These are phyloP conservation scores for Fonsecaea multimorphosa DNA, from an alignment of 2,329 filamentous ascomycete genomes.

Conservation along the genomic window DNA sequence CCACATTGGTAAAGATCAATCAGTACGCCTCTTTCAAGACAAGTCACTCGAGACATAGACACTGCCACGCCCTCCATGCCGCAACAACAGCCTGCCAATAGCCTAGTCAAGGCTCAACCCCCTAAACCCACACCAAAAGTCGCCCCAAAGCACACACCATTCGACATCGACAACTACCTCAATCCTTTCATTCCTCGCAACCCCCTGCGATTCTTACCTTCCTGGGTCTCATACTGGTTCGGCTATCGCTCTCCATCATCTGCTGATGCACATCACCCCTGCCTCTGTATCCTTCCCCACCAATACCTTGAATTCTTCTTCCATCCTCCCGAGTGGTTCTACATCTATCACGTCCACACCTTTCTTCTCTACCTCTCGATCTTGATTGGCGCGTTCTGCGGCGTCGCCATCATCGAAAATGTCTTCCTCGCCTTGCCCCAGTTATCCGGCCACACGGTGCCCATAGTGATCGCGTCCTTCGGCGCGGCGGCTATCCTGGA, in stretches of 20 bases:
- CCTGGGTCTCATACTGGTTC: constrained; percentile 70
- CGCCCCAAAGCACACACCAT: constrained; percentile 39
- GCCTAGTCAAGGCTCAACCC: neutral
- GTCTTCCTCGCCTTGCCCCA: constrained; percentile 61
- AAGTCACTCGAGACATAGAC: neutral
- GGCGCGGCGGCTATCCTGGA: constrained; percentile 78
- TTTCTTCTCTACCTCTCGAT: constrained; percentile 67
- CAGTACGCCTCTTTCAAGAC: neutral
- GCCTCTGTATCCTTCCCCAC: constrained; percentile 3
- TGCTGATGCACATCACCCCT: constrained; percentile 5
- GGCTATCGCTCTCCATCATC: constrained; percentile 59
- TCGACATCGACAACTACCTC: constrained; percentile 78
- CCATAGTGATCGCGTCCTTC: constrained; percentile 72
- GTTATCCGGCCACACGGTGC: constrained; percentile 60
- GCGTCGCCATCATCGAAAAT: constrained; percentile 65
- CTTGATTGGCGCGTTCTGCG: constrained; percentile 68
- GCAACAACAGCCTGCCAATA: neutral
- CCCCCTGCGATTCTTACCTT: constrained; percentile 68
- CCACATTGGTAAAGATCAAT: neutral
- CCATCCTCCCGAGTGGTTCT: constrained; percentile 7
- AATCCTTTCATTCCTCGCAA: constrained; percentile 72
- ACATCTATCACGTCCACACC: constrained; percentile 57
- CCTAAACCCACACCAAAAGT: neutral
- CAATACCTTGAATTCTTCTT: constrained; percentile 3
- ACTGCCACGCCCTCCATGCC: neutral